Conservation (phyloP, 2,329 filamentous ascomycete genomes). For the Incumbomyces delicatus region DNA sequence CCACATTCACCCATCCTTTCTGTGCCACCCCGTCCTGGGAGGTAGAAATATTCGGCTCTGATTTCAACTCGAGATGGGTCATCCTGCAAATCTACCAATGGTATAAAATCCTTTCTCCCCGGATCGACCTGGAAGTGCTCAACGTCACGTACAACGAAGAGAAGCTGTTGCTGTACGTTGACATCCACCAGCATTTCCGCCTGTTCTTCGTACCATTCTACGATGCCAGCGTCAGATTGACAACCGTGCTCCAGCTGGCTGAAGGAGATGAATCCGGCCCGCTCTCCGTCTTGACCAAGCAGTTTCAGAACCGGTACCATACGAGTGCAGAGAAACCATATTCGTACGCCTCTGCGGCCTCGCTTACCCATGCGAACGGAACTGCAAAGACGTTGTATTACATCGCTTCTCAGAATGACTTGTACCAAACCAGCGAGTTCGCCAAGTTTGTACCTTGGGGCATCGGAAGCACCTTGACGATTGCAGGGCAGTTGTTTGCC, state of each 20-base stretch:
- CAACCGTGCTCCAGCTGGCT: slow-evolving; percentile 56
- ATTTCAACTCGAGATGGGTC: slow-evolving; percentile 52
- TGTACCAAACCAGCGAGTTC: slow-evolving; percentile 69
- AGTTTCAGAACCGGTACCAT: slow-evolving; percentile 31
- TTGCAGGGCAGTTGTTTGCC: slow-evolving; percentile 55
- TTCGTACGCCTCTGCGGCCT: slow-evolving; percentile 1
- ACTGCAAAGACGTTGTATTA: slow-evolving; percentile 44
- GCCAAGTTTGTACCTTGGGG: slow-evolving; percentile 59
- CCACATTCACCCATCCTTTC: slow-evolving; percentile 69
- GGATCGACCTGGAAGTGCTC: slow-evolving; percentile 58
- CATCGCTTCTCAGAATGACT: slow-evolving; percentile 66
- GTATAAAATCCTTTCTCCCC: slow-evolving; percentile 75
- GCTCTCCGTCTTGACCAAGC: slow-evolving; percentile 35
- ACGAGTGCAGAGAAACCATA: not conserved
- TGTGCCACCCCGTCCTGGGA: slow-evolving; percentile 53
- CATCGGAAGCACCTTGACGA: slow-evolving; percentile 46
- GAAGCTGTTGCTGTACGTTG: slow-evolving; percentile 60
- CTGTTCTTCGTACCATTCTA: slow-evolving; percentile 72
- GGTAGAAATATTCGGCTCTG: not conserved
- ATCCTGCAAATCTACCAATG: slow-evolving; percentile 65
- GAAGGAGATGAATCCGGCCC: slow-evolving; percentile 26
- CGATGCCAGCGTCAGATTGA: slow-evolving; percentile 55
- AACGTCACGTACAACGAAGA: slow-evolving; percentile 60
- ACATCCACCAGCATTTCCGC: slow-evolving; percentile 63
- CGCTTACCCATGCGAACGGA: slow-evolving; percentile 18